These are phyloP conservation scores for Candida verbasci DNA, from an alignment of 805 yeast species.

Conservation along the genomic window DNA sequence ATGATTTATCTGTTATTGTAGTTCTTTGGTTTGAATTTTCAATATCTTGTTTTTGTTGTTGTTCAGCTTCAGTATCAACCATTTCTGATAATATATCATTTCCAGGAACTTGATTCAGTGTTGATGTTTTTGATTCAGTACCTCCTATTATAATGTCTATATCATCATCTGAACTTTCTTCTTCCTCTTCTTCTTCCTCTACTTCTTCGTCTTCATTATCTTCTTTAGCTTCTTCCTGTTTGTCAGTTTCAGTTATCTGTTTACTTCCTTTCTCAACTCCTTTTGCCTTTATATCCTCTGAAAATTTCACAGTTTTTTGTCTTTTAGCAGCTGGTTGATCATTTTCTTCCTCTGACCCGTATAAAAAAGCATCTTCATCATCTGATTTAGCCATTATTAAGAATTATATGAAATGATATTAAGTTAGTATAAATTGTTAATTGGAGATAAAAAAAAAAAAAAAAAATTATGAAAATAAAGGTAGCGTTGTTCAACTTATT, in stretches of 20 bases:
- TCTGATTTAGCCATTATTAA: slow-evolving; percentile 13
- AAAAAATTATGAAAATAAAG: too few species aligned
- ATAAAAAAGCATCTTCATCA: slow-evolving; percentile 67
- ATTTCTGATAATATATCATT: slow-evolving; percentile 14
- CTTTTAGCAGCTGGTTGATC: slow-evolving; percentile 13
- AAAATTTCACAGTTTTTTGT: slow-evolving; percentile 12
- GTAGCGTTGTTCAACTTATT: too few species aligned
- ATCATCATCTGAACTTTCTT: slow-evolving; percentile 57
- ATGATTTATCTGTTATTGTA: slow-evolving; percentile 17
- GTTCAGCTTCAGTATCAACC: slow-evolving; percentile 15
- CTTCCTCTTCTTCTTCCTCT: slow-evolving; percentile 43
- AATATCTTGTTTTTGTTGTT: slow-evolving; percentile 16
- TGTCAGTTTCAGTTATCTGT: slow-evolving; percentile 17
- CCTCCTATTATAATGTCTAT: slow-evolving; percentile 74
- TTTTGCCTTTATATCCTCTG: slow-evolving; percentile 13
- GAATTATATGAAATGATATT: too few species aligned
- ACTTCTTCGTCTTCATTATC: slow-evolving; percentile 40
- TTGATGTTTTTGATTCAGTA: slow-evolving; percentile 18
- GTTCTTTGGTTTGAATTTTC: slow-evolving; percentile 20
- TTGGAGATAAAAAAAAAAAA: too few species aligned
- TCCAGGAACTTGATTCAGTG: slow-evolving; percentile 22
- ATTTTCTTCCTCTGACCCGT: slow-evolving; percentile 53
- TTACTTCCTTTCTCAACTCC: slow-evolving; percentile 11
- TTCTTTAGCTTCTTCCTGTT: slow-evolving; percentile 36
- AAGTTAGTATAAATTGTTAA: too few species aligned